phyloP scores from a whole-genome alignment of 495 filamentous ascomycete species.

The Talaromyces proteolyticus region DNA sequence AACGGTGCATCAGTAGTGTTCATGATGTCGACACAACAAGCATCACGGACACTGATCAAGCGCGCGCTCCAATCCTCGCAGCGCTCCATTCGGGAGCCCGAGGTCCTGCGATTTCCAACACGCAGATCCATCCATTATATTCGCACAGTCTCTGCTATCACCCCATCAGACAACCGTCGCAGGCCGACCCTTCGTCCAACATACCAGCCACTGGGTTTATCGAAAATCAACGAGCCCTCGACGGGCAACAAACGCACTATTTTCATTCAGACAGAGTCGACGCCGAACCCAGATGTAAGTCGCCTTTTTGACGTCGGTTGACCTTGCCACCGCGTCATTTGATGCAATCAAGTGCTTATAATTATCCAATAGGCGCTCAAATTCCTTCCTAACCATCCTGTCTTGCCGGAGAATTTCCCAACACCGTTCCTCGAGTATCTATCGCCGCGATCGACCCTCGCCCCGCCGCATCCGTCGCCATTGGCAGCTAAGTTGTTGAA shows the following conservation, averaged over 20 bases:
- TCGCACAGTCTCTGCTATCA: conserved; percentile 40
- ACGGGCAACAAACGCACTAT: conserved; percentile 61
- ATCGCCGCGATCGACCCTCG: conserved; percentile 77
- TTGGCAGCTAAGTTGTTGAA: conserved; percentile 83
- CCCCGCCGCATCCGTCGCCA: conserved; percentile 88
- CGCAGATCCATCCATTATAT: conserved; percentile 30
- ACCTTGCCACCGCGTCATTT: too few relatives aligned
- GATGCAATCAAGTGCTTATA: too few relatives aligned
- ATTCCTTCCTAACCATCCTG: conserved; percentile 80
- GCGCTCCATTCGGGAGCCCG: conserved; percentile 18
- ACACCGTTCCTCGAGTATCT: conserved; percentile 87
- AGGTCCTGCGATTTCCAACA: conserved; percentile 22
- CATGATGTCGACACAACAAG: conserved; percentile 28
- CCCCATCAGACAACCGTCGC: conserved; percentile 40
- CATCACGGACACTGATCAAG: conserved; percentile 29
- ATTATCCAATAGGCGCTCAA: conserved; percentile 59
- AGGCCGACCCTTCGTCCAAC: conserved; percentile 42
- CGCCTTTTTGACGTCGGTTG: not conserved
- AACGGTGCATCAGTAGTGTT: not conserved
- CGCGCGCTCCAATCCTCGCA: conserved; percentile 22
- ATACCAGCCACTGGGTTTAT: conserved; percentile 30
- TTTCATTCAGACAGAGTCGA: conserved; percentile 95
- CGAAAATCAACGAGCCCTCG: conserved; percentile 26
- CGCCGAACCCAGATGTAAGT: conserved; percentile 81
- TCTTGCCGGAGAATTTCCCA: conserved; percentile 67